A percentile compares a stretch with the other conserved stretches of the same genome.
phyloP scores from a whole-genome alignment of 2,329 filamentous ascomycete species.

The Penicillium sp. region DNA sequence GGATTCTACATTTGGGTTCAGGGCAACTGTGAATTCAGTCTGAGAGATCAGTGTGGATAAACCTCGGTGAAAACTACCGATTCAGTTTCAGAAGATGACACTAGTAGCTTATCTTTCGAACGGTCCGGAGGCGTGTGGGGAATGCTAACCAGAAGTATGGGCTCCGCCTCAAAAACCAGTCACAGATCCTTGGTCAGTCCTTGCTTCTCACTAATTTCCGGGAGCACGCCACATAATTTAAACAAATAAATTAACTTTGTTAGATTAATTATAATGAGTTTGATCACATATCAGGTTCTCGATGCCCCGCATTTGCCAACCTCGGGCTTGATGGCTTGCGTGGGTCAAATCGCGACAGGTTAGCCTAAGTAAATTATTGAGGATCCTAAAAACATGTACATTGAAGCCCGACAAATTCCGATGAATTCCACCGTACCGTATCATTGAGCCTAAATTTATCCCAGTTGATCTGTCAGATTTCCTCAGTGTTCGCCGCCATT shows the following conservation, averaged over 20 bases:
- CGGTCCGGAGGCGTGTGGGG: neutral
- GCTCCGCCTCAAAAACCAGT: conserved; percentile 1
- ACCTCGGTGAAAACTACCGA: neutral
- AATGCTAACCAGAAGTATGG: neutral
- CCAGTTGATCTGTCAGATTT: neutral
- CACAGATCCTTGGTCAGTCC: neutral
- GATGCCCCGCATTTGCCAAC: neutral
- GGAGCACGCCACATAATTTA: neutral
- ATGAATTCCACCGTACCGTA: neutral
- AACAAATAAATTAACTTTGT: neutral
- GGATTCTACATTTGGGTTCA: neutral
- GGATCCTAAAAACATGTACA: too few species aligned
- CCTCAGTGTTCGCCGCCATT: neutral
- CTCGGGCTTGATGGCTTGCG: too few species aligned
- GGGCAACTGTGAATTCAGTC: neutral
- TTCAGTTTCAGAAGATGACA: neutral
- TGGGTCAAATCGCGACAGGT: too few species aligned
- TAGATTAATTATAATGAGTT: too few species aligned
- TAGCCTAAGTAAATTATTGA: too few species aligned
- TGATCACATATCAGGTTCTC: neutral
- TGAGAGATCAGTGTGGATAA: neutral
- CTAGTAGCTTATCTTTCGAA: neutral
- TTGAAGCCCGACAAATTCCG: neutral
- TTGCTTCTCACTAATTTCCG: neutral
- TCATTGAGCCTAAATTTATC: neutral